These are phyloP conservation scores for Dictyophora rubrovolvata DNA, from an alignment of 768 basidiomycete genomes.

Conservation along the genomic window DNA sequence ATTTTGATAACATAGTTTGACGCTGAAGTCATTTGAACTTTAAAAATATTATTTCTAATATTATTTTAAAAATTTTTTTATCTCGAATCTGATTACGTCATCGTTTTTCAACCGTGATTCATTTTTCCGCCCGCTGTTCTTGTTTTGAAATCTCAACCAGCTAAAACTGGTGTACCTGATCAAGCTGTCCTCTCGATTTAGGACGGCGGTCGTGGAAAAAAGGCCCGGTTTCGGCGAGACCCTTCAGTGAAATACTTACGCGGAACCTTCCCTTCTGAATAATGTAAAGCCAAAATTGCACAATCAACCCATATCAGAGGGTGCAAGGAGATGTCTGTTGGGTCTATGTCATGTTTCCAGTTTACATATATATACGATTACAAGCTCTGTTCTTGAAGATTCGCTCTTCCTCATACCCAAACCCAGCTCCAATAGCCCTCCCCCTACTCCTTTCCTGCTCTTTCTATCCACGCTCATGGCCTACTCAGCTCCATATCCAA, in stretches of 20 bases:
- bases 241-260: neutral
- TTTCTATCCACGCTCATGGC: neutral
- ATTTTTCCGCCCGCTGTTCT: no score
- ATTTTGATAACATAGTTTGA: no score
- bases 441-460: neutral
- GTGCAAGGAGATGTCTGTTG: neutral
- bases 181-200: neutral
- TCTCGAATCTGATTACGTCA: no score
- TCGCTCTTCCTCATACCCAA: neutral
- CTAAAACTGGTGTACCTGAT: no score
- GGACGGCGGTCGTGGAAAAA: conserved; percentile 1
- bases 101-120: no score
- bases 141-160: no score
- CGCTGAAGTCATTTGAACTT: no score
- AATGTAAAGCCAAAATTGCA: neutral
- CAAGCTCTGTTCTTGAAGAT: neutral
- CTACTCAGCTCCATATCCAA: neutral
- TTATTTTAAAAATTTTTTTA: no score
- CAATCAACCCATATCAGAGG: neutral
- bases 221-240: neutral
- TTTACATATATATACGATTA: neutral
- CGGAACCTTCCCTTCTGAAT: neutral
- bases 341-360: neutral
- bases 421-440: neutral
- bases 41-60: no score